Evolutionary conservation across 2,329 filamentous ascomycete species (phyloP).

Genomic region (Metarhizium robertsii): DNA sequence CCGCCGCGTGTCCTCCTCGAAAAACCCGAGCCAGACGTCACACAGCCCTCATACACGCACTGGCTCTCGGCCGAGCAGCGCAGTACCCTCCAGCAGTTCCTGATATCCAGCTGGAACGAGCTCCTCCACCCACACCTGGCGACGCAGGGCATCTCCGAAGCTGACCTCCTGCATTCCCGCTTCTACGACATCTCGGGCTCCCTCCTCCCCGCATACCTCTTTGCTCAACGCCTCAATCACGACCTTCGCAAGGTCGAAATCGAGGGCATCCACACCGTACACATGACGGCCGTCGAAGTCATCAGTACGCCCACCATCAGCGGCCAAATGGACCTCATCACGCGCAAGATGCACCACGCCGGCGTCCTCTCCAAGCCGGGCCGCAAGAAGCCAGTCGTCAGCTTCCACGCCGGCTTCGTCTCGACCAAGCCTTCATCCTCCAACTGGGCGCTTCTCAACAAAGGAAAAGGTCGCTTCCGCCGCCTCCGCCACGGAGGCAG

Average conservation of each 20-base stretch:
- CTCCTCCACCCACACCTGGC: conserved; percentile 28
- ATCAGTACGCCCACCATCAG: conserved; percentile 41
- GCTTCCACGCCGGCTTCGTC: conserved; percentile 1
- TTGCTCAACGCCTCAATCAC: conserved; percentile 35
- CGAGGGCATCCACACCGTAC: conserved; percentile 27
- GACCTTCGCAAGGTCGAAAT: conserved; percentile 28
- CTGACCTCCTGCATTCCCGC: conserved; percentile 32
- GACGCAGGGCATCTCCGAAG: conserved; percentile 27
- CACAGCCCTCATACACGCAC: conserved; percentile 4
- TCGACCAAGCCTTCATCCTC: neutral
- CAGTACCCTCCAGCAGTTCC: conserved; percentile 28
- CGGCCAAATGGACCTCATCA: conserved; percentile 35
- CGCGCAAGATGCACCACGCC: conserved; percentile 14
- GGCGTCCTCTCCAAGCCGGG: conserved; percentile 10
- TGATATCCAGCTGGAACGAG: conserved; percentile 34
- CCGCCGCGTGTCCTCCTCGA: conserved; percentile 33
- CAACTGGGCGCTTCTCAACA: conserved; percentile 5
- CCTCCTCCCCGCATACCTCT: conserved; percentile 36
- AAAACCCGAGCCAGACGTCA: conserved; percentile 12
- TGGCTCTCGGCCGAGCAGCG: conserved; percentile 31
- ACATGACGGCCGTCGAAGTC: conserved; percentile 37
- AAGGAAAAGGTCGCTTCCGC: conserved; percentile 6
- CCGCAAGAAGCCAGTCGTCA: conserved; percentile 8
- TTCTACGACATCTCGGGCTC: conserved; percentile 44
- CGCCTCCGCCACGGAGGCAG: conserved; percentile 5